These are phyloP conservation scores for Bonia amplexicaulis DNA, from an alignment of 176 grass and related monocot genomes.

Conservation along the genomic window DNA sequence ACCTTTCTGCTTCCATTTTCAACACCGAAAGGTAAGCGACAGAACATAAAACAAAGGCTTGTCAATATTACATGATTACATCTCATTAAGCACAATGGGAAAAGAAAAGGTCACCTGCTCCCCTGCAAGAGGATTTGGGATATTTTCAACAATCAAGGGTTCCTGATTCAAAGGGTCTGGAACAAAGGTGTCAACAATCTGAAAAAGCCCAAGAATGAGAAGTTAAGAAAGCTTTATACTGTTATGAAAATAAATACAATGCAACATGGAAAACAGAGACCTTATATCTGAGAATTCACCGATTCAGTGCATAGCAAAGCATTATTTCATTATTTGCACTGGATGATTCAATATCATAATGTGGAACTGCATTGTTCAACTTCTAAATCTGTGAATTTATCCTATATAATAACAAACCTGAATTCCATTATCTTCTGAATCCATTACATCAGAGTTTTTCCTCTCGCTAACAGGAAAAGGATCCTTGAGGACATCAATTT, in stretches of 20 bases:
- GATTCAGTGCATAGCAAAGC: background rate
- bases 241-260: background rate
- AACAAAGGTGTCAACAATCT: conserved; percentile 69
- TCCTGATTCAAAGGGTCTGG: conserved; percentile 76
- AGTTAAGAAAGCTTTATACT: background rate
- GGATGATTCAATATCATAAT: background rate
- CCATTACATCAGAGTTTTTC: conserved; percentile 67
- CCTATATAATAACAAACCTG: conserved; percentile 60
- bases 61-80: background rate
- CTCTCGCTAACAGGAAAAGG: conserved; percentile 62
- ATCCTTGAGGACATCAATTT: conserved; percentile 88
- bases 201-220: conserved; percentile 18
- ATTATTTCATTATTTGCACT: background rate
- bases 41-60: background rate
- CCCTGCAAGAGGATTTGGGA: conserved; percentile 75
- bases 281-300: background rate
- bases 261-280: background rate
- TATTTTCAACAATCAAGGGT: conserved; percentile 76
- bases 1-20: background rate
- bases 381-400: conserved; percentile 16
- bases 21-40: background rate
- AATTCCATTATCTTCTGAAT: conserved; percentile 57
- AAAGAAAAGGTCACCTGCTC: conserved; percentile 60
- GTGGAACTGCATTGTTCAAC: background rate
- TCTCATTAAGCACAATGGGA: background rate